Percentiles rank a stretch among this genome's conserved stretches.
Conservation (phyloP, 1,139 yeast genomes). For the Geotrichum aggregatum region DNA sequence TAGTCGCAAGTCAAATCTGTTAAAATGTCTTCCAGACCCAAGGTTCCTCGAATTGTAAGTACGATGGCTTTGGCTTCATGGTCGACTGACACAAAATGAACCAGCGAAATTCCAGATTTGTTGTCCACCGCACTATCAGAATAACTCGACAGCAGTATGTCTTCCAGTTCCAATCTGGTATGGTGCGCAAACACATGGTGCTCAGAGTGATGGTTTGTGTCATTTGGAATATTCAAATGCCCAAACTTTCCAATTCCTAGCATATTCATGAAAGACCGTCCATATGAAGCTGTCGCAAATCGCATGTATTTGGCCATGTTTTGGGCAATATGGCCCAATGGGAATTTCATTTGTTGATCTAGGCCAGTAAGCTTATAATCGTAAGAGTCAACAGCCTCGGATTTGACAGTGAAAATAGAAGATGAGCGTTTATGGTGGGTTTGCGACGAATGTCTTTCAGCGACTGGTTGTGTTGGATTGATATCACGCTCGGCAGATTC, state of each 20-base stretch:
- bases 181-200: conserved; percentile 39
- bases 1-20: conserved; percentile 39
- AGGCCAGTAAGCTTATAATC: conserved; percentile 7
- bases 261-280: conserved; percentile 38
- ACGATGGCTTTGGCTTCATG: conserved; percentile 37
- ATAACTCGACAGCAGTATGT: conserved; percentile 36
- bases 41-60: conserved; percentile 38
- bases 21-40: conserved; percentile 38
- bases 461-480: background rate
- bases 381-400: conserved; percentile 11
- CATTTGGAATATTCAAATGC: conserved; percentile 25
- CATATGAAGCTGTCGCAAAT: conserved; percentile 39
- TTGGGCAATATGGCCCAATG: conserved; percentile 32
- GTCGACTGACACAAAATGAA: conserved; percentile 37
- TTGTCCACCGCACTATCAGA: conserved; percentile 32
- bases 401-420: conserved; percentile 19
- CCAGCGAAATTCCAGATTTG: conserved; percentile 35
- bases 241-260: conserved; percentile 34
- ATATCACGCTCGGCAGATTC: conserved; percentile 11
- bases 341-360: conserved; percentile 24
- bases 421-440: conserved; percentile 18
- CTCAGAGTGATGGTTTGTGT: conserved; percentile 32
- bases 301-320: conserved; percentile 37
- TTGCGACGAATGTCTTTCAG: background rate
- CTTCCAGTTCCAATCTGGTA: conserved; percentile 32